Conservation (phyloP, 2,329 filamentous ascomycete genomes). For the Diaporthe capsici region DNA sequence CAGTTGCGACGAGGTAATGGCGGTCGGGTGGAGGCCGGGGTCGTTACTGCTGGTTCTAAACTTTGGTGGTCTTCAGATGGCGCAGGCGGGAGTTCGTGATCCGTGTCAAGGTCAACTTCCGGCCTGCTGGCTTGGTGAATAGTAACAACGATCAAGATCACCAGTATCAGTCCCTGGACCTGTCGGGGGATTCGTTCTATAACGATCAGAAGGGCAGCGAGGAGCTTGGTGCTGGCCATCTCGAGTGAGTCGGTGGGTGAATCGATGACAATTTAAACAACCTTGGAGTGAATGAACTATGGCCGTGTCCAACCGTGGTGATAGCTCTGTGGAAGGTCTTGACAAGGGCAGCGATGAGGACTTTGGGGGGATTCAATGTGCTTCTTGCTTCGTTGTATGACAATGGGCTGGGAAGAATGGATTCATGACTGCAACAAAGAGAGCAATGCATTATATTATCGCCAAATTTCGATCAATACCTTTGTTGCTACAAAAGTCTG, state of each 20-base stretch:
- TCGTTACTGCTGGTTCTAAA: no score
- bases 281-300: neutral
- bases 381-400: neutral
- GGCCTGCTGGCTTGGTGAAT: neutral
- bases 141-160: neutral
- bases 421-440: neutral
- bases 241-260: neutral
- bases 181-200: no score
- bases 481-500: neutral
- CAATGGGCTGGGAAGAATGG: neutral
- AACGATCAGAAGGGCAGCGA: neutral
- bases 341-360: neutral
- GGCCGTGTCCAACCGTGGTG: neutral
- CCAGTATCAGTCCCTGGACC: fast-evolving
- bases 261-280: neutral
- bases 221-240: neutral
- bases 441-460: neutral
- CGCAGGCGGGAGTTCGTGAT: no score
- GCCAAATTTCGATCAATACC: neutral
- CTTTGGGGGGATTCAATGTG: neutral
- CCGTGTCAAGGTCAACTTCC: neutral
- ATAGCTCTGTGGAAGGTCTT: no score
- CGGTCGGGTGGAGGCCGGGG: neutral
- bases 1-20: neutral
- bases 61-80: neutral